Evolutionary conservation across 108 stramenopile genomes (phyloP).

Genomic region (Cyclotella cryptica): DNA sequence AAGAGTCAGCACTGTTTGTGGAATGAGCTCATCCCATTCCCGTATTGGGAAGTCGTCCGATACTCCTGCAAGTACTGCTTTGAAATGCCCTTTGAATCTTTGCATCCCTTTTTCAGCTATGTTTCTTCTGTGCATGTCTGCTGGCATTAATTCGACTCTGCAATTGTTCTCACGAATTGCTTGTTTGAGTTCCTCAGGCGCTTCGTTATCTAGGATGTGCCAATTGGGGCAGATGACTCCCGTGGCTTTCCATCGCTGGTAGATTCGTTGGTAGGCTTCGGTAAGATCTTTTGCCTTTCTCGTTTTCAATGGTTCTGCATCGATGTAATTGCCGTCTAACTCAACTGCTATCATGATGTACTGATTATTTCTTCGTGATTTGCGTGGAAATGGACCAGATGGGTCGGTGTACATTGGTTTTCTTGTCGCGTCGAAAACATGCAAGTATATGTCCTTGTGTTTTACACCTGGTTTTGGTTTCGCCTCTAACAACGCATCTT

Average conservation of each 20-base stretch:
- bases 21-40: constrained; percentile 49
- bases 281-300: constrained; percentile 23
- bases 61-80: constrained; percentile 34
- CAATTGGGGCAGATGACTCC: constrained; percentile 27
- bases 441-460: constrained; percentile 11
- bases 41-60: constrained; percentile 40
- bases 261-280: constrained; percentile 22
- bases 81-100: constrained; percentile 61
- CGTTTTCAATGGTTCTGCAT: constrained; percentile 16
- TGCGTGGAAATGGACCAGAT: constrained; percentile 2
- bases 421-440: constrained; percentile 11
- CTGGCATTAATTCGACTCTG: constrained; percentile 3
- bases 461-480: neutral
- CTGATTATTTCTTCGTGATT: constrained; percentile 14
- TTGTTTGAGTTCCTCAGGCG: constrained; percentile 1
- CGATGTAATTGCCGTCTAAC: constrained; percentile 18
- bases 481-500: neutral
- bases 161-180: constrained; percentile 6
- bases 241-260: constrained; percentile 19
- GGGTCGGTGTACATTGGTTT: constrained; percentile 17
- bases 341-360: constrained; percentile 1
- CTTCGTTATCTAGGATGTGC: constrained; percentile 13
- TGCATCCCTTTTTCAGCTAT: constrained; percentile 63
- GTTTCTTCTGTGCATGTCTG: constrained; percentile 37
- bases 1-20: constrained; percentile 48